These are phyloP conservation scores for Pichia norvegensis DNA, from an alignment of 1,139 yeast genomes.

Conservation along the genomic window DNA sequence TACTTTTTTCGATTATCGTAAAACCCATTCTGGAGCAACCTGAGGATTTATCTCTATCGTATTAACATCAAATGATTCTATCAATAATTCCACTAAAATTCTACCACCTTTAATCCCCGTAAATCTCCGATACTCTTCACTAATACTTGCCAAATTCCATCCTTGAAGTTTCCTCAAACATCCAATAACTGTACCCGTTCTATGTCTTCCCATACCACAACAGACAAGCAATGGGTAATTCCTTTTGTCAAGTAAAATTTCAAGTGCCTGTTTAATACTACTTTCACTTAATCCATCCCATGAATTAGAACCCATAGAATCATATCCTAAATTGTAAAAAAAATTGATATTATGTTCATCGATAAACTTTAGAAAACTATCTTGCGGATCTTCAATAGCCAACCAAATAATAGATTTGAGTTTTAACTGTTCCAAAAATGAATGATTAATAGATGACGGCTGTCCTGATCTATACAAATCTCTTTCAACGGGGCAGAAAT, in stretches of 20 bases:
- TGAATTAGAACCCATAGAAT: slow-evolving; percentile 72
- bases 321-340: slow-evolving; percentile 51
- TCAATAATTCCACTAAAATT: slow-evolving; percentile 79
- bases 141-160: slow-evolving; percentile 91
- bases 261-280: slow-evolving; percentile 71
- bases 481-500: slow-evolving; percentile 90
- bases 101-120: slow-evolving; percentile 92
- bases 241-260: slow-evolving; percentile 60
- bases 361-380: slow-evolving; percentile 75
- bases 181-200: slow-evolving; percentile 94
- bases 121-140: slow-evolving; percentile 89
- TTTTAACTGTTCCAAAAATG: slow-evolving; percentile 67
- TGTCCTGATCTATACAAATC: slow-evolving; percentile 86
- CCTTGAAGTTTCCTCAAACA: slow-evolving; percentile 85
- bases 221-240: slow-evolving; percentile 83
- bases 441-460: slow-evolving; percentile 91
- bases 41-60: slow-evolving; percentile 44
- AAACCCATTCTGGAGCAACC: slow-evolving; percentile 43
- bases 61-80: slow-evolving; percentile 70
- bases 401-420: slow-evolving; percentile 84
- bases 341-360: slow-evolving; percentile 59
- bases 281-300: slow-evolving; percentile 95
- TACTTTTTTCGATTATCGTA: slow-evolving; percentile 14
- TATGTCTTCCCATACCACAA: slow-evolving; percentile 96
- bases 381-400: slow-evolving; percentile 92